A percentile compares a stretch with the other conserved stretches of the same genome.
Conservation (phyloP, 208 protist genomes). For the Lotmaria passim region DNA sequence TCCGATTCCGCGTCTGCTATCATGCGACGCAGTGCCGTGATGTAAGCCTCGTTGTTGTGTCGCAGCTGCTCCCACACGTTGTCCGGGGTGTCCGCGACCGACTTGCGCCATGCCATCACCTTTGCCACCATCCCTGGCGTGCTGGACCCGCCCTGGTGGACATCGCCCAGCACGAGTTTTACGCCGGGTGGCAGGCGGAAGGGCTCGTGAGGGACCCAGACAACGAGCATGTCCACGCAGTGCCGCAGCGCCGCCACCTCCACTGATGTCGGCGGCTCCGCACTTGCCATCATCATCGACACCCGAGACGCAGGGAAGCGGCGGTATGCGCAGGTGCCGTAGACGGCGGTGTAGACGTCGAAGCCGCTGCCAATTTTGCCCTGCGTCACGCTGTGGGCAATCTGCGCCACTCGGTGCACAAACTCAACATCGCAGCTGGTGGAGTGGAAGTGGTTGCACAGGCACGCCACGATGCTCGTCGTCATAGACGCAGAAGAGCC, state of each 20-base stretch:
- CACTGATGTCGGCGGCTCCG: slow-evolving; percentile 43
- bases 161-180: slow-evolving; percentile 88
- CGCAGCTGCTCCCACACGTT: slow-evolving; percentile 79
- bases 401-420: slow-evolving; percentile 93
- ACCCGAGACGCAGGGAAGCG: slow-evolving; percentile 79
- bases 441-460: slow-evolving; percentile 66
- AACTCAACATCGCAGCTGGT: slow-evolving; percentile 42
- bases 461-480: slow-evolving; percentile 88
- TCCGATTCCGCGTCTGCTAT: slow-evolving; percentile 28
- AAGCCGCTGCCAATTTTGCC: slow-evolving; percentile 97
- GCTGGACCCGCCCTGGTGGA: slow-evolving; percentile 90
- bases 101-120: slow-evolving; percentile 91
- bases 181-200: slow-evolving; percentile 85
- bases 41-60: slow-evolving; percentile 74
- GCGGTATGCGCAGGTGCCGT: slow-evolving; percentile 93
- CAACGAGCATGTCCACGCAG: slow-evolving; percentile 51
- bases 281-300: slow-evolving; percentile 57
- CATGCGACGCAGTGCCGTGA: slow-evolving; percentile 52
- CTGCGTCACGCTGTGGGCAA: slow-evolving; percentile 94
- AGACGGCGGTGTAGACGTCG: slow-evolving; percentile 95
- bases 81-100: slow-evolving; percentile 38
- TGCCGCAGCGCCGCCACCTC: slow-evolving; percentile 44
- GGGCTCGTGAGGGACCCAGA: slow-evolving; percentile 71
- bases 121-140: slow-evolving; percentile 95
- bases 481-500: slow-evolving; percentile 95